Conservation (phyloP, 2,329 filamentous ascomycete species). For the Fusarium newnesense region DNA sequence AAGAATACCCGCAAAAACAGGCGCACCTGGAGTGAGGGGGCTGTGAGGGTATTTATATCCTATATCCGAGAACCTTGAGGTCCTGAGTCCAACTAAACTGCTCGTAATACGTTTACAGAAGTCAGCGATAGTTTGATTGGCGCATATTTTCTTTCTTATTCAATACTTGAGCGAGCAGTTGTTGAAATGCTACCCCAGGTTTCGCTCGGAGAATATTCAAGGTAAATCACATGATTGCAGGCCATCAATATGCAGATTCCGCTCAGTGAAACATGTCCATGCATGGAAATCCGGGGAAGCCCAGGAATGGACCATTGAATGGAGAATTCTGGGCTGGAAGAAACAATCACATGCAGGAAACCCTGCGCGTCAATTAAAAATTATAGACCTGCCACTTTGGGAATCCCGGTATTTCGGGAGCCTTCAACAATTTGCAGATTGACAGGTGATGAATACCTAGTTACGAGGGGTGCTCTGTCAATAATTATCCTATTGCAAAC, state of each 20-base stretch:
- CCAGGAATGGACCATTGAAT: not conserved
- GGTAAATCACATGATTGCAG: not conserved
- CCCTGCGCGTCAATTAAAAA: not conserved
- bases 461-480: not conserved
- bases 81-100: not conserved
- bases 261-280: not conserved
- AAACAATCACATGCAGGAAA: not conserved
- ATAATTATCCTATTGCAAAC: too few species aligned
- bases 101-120: not conserved
- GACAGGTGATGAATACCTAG: not conserved
- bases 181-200: not conserved
- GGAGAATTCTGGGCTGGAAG: too few species aligned
- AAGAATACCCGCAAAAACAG: too few species aligned
- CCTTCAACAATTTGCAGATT: not conserved
- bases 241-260: not conserved
- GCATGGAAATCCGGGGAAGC: slow-evolving; percentile 1
- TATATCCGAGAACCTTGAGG: not conserved
- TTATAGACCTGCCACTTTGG: not conserved
- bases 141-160: not conserved
- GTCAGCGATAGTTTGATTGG: not conserved
- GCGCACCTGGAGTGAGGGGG: not conserved
- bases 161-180: not conserved
- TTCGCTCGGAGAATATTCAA: not conserved
- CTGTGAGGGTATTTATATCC: not conserved
- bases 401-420: not conserved